Evolutionary conservation across 2,329 filamentous ascomycete species (phyloP), one percentile per base, ranked within the genome.

Genomic region (Cryphonectria carpinicola): DNA sequence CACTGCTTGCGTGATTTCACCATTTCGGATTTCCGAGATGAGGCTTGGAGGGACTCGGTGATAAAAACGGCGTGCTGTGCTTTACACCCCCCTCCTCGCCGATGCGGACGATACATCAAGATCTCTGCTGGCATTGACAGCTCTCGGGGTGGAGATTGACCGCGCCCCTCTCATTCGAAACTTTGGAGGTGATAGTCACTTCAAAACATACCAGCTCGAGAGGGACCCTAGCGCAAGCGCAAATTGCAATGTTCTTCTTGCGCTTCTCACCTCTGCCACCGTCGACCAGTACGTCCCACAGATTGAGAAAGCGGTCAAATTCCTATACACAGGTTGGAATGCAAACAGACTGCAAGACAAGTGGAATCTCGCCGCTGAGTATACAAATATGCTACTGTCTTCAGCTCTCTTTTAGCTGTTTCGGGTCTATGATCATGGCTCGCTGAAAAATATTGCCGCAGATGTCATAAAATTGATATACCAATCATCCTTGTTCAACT

Each of bases 31-130:
- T 56, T 56, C 32, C 32, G 4, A 32, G 32, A 32, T 32, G 32
- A 32, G 3, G 32, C 32, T 32, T 32, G 4, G 3, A 32, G 32
- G 32, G 4, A 32, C 32, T 32, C 54, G n/a, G n/a, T 25, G 54
- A 56, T 25, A 25, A 56, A 56, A 4, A 56, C n/a, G 54, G 54
- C 54, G 61, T 64, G n/a, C 32, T 64, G 37, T 39, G 19, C 8
- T 25, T 28, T 19, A 37, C 61, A 11, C 61, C 37, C 22, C 6
- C 19, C 10, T 64, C n/a, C 22, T 28, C 37, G 25, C 35, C 41
- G 65, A 66, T 66, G 65, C 56, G 4, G 66, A 67, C 32, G 66
- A 67, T 52, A 67, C 56, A 37, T 28, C 66, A 19, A 67, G 49
- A 28, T 25, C 56, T 19, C 3, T 62, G 43, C 46, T 65, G 22